Base-by-base conservation (phyloP, 2,329 filamentous ascomycete species). In the Talaromyces marneffei region DNA sequence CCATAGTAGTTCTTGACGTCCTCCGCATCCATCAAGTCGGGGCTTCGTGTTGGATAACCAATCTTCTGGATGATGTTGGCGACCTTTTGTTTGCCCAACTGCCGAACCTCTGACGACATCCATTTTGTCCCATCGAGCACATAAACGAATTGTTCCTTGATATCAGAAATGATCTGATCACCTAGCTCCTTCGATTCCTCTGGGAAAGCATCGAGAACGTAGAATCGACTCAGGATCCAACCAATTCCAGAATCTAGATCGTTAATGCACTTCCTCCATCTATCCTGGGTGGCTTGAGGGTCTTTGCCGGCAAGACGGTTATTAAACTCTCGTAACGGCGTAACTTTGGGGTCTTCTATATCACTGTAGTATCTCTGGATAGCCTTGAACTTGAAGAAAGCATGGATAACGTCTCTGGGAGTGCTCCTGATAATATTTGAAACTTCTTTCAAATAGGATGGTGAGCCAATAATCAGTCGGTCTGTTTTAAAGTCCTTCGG, bases 171-270 rank as follows among this genome's bases (percentile, higher is more conserved):
- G 65, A 92, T 86, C 59, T 85, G 81, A 62, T 90, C 85, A 16
- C 87, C 87, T 50, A 89, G 83, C 3, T 83, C 75, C 69, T 89
- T 88, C 0, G 86, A 86, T 20, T 85, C 82, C 12, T 86, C 80
- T 0, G 86, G 85, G 67, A 90, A 91, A 1, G 86, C 82, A 54
- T 84, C 84, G 64, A 90, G 83, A 1, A 90, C 80, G 65, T 87
- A 91, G 75, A 90, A 90, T 23, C 86, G 83, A 68, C 86, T 87
- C 16, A 89, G 75, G 54, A 88, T 86, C 87, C 87, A 90, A 2
- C 83, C 83, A 23, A 90, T 71, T 4, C 82, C 81, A 23, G 73
- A 71, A 64, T 88, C 85, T 4, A 87, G 79, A 35, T 81, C 78
- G 7, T 70, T 70, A 29, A 89, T 80, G 66, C 87, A 90, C 6